Conservation (phyloP, 1,139 yeast genomes). For the Pichia kudriavzevii region DNA sequence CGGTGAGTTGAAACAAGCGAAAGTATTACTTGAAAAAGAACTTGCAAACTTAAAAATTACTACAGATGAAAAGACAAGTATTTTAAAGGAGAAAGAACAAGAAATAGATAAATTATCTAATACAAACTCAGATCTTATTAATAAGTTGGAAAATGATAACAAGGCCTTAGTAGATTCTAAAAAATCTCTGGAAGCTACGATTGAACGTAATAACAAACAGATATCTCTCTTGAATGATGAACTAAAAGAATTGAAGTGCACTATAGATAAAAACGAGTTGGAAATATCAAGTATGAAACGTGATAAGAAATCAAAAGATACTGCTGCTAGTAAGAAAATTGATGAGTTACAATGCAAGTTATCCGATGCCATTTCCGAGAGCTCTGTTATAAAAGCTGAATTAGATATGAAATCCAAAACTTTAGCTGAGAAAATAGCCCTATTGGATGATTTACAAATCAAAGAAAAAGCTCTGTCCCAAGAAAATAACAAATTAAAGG, state of each 20-base stretch:
- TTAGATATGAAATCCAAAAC: conserved; percentile 1
- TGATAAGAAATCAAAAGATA: conserved; percentile 11
- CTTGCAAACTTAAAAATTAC: conserved; percentile 8
- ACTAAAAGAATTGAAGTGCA: conserved; percentile 26
- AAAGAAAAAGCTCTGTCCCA: background rate
- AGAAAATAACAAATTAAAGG: conserved; percentile 2
- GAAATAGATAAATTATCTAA: conserved; percentile 6
- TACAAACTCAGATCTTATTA: conserved; percentile 12
- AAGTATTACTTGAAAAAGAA: conserved; percentile 34
- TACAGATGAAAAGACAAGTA: background rate
- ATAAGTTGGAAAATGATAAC: conserved; percentile 8
- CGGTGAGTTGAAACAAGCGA: conserved; percentile 32
- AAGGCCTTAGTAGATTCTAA: conserved; percentile 22
- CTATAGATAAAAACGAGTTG: conserved; percentile 23
- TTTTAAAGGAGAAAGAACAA: conserved; percentile 5
- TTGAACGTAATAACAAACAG: conserved; percentile 27
- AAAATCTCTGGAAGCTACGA: conserved; percentile 5
- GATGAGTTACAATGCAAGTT: conserved; percentile 8
- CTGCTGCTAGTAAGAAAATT: conserved; percentile 4
- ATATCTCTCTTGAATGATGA: conserved; percentile 31
- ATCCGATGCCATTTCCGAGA: conserved; percentile 5
- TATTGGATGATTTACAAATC: conserved; percentile 1
- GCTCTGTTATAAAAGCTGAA: conserved; percentile 1
- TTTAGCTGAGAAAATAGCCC: background rate
- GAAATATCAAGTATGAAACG: conserved; percentile 14